Conservation (phyloP, 1,284 basidiomycete species). For the Vanrija sp. region DNA sequence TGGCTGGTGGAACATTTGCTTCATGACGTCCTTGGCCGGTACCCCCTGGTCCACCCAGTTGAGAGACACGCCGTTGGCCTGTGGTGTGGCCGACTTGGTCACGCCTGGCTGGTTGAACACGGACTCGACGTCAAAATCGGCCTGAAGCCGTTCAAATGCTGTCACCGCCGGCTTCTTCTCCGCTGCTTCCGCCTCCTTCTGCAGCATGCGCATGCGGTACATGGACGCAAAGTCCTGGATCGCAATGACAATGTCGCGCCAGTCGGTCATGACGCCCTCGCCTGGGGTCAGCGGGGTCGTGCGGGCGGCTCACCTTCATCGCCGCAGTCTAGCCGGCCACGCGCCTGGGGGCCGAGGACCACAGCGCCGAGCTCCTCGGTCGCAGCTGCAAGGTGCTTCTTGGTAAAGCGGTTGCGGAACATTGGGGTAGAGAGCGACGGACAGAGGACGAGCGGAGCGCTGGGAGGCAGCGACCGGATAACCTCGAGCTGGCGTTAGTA, state of each 20-base stretch:
- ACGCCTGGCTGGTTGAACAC: too few species aligned
- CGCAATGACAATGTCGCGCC: constrained; percentile 54
- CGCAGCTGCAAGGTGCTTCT: constrained; percentile 68
- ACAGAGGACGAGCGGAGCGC: constrained; percentile 79
- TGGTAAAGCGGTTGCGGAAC: constrained; percentile 88
- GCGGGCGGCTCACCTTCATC: constrained; percentile 64
- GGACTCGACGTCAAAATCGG: too few species aligned
- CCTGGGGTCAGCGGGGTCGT: constrained; percentile 51
- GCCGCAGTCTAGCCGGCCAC: constrained; percentile 69
- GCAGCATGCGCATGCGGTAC: constrained; percentile 12
- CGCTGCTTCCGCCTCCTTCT: background rate
- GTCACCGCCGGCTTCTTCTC: background rate
- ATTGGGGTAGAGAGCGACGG: constrained; percentile 98
- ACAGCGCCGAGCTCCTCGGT: constrained; percentile 71
- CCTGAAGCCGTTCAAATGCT: too few species aligned
- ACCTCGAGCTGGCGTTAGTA: constrained; percentile 66
- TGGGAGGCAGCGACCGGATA: constrained; percentile 74
- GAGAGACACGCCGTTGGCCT: too few species aligned
- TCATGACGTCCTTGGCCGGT: too few species aligned
- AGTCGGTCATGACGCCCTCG: constrained; percentile 87
- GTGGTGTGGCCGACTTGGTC: too few species aligned
- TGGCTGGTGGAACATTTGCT: too few species aligned
- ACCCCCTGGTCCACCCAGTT: too few species aligned
- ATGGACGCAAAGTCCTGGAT: constrained; percentile 31
- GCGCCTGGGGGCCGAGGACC: constrained; percentile 65